Conservation (phyloP, 1,284 basidiomycete genomes). For the Cutaneotrichosporon cyanovorans region DNA sequence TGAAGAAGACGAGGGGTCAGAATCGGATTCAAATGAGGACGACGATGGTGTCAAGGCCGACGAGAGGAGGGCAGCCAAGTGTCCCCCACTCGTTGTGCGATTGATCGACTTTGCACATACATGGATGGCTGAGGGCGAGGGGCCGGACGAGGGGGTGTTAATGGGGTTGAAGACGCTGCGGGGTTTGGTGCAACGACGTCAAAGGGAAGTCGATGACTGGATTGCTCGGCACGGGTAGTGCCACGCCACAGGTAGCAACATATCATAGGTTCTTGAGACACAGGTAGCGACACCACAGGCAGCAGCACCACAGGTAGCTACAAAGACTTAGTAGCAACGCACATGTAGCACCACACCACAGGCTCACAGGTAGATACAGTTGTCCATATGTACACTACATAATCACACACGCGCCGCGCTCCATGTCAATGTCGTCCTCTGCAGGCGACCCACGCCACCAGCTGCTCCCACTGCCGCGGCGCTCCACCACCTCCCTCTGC, state of each 20-base stretch:
- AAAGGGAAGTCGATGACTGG: slow-evolving; percentile 3
- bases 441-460: background rate
- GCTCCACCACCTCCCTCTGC: no score
- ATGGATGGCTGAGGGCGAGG: slow-evolving; percentile 58
- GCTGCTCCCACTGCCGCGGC: no score
- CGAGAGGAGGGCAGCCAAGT: slow-evolving; percentile 40
- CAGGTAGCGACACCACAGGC: background rate
- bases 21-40: slow-evolving; percentile 33
- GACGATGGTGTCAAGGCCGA: slow-evolving; percentile 26
- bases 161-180: slow-evolving; percentile 61
- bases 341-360: no score
- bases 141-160: slow-evolving; percentile 70
- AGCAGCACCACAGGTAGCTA: background rate
- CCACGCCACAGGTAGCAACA: background rate
- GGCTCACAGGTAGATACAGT: no score
- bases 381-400: no score
- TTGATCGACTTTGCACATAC: slow-evolving; percentile 95
- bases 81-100: slow-evolving; percentile 59
- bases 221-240: background rate
- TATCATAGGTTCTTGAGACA: background rate
- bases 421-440: slow-evolving; percentile 10
- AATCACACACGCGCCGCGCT: slow-evolving; percentile 14
- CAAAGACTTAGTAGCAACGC: no score
- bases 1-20: slow-evolving; percentile 32
- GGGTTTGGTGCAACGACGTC: slow-evolving; percentile 52